phyloP scores from a whole-genome alignment of 495 filamentous ascomycete species.

The Hapsidospora chrysogenum region DNA sequence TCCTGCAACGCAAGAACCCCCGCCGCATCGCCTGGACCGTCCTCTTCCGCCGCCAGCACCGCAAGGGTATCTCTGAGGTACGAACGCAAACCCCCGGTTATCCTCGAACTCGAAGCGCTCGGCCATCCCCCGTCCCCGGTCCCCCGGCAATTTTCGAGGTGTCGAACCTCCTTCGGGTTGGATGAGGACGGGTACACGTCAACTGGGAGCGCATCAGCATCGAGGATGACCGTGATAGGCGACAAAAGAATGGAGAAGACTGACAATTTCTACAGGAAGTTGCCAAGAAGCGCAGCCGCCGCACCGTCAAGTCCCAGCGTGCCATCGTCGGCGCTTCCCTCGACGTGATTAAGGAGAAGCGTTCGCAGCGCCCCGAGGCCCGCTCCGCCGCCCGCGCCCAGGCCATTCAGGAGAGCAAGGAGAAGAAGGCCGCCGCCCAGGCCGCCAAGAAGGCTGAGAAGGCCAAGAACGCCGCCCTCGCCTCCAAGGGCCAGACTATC shows the following conservation, averaged over 20 bases:
- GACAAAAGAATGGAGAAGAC: slow-evolving; percentile 6
- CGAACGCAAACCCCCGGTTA: slow-evolving; percentile 19
- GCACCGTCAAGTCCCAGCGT: slow-evolving; percentile 95
- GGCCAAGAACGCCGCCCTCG: slow-evolving; percentile 72
- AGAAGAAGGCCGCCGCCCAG: slow-evolving; percentile 77
- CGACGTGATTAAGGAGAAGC: slow-evolving; percentile 99
- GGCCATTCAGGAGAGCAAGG: slow-evolving; percentile 93
- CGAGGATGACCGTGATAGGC: background rate
- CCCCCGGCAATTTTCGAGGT: too few species aligned
- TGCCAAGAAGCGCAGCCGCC: slow-evolving; percentile 98
- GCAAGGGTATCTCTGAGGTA: slow-evolving; percentile 99
- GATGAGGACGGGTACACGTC: background rate
- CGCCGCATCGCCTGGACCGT: slow-evolving; percentile 97
- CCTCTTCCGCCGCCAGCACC: slow-evolving; percentile 94
- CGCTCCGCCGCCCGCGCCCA: slow-evolving; percentile 76
- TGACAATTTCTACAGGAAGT: slow-evolving; percentile 63
- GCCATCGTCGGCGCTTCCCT: slow-evolving; percentile 97
- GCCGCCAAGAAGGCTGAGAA: slow-evolving; percentile 98
- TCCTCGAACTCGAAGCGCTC: background rate
- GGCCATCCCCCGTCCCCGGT: background rate
- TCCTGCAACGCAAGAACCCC: slow-evolving; percentile 99
- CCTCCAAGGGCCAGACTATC: slow-evolving; percentile 52
- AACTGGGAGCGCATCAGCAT: too few species aligned
- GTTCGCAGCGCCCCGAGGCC: slow-evolving; percentile 80
- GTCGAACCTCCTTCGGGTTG: too few species aligned